Conservation (phyloP, 2,329 filamentous ascomycete species). For the Cordyceps farinosa region DNA sequence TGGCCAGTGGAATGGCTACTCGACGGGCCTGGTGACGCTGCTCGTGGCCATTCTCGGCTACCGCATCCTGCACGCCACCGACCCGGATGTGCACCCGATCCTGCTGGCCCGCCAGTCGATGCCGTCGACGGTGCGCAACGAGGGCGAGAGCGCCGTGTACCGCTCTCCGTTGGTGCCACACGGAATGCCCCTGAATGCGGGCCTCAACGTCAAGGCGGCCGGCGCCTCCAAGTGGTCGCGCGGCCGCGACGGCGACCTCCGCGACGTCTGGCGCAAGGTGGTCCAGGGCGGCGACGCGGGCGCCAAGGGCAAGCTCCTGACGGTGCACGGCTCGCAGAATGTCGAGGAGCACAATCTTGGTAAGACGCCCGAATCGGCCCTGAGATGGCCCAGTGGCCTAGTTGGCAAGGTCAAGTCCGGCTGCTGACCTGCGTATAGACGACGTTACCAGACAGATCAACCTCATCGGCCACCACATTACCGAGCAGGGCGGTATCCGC, state of each 20-base stretch:
- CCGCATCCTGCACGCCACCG: conserved; percentile 65
- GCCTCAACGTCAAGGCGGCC: conserved; percentile 77
- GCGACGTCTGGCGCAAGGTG: conserved; percentile 83
- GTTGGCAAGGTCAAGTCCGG: not conserved
- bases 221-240: conserved; percentile 77
- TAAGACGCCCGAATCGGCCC: conserved; percentile 28
- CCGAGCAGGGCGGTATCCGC: conserved; percentile 66
- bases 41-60: conserved; percentile 68
- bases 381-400: not conserved
- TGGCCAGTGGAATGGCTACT: conserved; percentile 78
- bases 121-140: conserved; percentile 73
- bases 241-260: conserved; percentile 82
- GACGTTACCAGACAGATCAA: conserved; percentile 83
- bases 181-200: conserved; percentile 73
- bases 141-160: conserved; percentile 81
- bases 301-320: conserved; percentile 69
- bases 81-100: conserved; percentile 89
- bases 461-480: conserved; percentile 73
- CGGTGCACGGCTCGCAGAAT: conserved; percentile 72
- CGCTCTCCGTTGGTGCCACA: conserved; percentile 81
- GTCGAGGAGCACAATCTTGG: conserved; percentile 68
- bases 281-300: conserved; percentile 62
- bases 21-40: conserved; percentile 63
- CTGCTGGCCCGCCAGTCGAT: conserved; percentile 81
- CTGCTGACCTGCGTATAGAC: conserved; percentile 37